Base-by-base conservation (phyloP, 352 stramenopile species). In the Globisporangium acanthophoron region DNA sequence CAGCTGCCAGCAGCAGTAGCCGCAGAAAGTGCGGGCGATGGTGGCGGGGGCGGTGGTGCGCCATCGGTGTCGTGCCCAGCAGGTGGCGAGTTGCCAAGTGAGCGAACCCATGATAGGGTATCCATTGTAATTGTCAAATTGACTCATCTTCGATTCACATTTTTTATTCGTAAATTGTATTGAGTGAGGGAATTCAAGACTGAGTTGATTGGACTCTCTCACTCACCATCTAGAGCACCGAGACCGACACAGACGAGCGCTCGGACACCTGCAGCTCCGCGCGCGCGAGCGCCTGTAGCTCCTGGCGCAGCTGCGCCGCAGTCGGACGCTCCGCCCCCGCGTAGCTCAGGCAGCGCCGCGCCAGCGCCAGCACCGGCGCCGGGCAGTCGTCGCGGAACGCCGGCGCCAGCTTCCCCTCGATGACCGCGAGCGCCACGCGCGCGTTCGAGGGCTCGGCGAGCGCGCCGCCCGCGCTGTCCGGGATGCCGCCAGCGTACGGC, bases 341-440 rank as follows among this genome's bases (percentile, higher is more conserved):
- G 45, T 64, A 64, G 52, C 56, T 59, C 57, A 65, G 46, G 53
- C 57, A 63, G 50, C 43, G 35, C 50, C 49, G 62, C 0, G 70
- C 73, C 20, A 81, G 60, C 16, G 71, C 53, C 15, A 69, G 52
- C 35, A 78, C 66, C 1, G 59, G 54, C 27, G 57, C 51, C 9
- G 73, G 73, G 29, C 67, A 78, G 39, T 81, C 73, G 1, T 52
- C 55, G 40, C 72, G 67, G 29, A 81, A 81, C 16, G 62, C 58
- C 12, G 73, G 73, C 21, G 59, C 62, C 29, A 78, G 58, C 3
- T 68, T 59, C 15, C 70, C 68, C 50, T 81, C 73, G 41, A 71
- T 74, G 20, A 81, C 70, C 16, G 70, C 70, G 54, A 81, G 58
- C 6, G 73, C 73, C 7, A 81, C 54, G 3, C 66, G 65, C n/a